phyloP scores from a whole-genome alignment of 2,329 filamentous ascomycete genomes.

The Botrytis deweyae region DNA sequence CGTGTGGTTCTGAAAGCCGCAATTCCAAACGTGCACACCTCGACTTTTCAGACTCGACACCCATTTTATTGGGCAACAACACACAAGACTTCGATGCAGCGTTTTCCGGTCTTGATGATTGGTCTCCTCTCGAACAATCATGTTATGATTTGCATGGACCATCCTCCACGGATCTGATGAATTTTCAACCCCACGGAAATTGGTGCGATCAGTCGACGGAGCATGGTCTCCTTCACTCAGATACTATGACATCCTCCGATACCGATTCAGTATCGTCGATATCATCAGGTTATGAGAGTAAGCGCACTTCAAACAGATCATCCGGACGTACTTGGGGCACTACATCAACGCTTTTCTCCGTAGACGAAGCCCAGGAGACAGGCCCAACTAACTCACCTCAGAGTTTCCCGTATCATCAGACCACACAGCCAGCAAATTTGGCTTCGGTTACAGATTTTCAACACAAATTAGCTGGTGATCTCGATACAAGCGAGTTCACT shows the following conservation, averaged over 20 bases:
- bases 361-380: not conserved
- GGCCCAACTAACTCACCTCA: not conserved
- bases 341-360: constrained; percentile 23
- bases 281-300: constrained; percentile 15
- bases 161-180: not conserved
- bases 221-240: not conserved
- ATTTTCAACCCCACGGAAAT: not conserved
- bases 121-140: not conserved
- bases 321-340: constrained; percentile 28
- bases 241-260: constrained; percentile 20
- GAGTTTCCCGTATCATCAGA: not conserved
- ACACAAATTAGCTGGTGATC: not conserved
- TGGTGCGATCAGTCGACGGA: not conserved
- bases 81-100: not conserved
- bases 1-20: not conserved
- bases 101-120: not conserved
- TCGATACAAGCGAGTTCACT: not conserved
- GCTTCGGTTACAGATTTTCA: not conserved
- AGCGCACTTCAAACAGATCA: constrained; percentile 17
- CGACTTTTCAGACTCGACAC: not conserved
- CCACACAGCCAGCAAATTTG: not conserved
- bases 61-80: not conserved
- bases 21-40: not conserved
- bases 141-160: not conserved
- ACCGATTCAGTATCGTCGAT: constrained; percentile 17